These are phyloP conservation scores for Ammopiptanthus mongolicus DNA, from an alignment of 306 rosid genomes.

Conservation along the genomic window DNA sequence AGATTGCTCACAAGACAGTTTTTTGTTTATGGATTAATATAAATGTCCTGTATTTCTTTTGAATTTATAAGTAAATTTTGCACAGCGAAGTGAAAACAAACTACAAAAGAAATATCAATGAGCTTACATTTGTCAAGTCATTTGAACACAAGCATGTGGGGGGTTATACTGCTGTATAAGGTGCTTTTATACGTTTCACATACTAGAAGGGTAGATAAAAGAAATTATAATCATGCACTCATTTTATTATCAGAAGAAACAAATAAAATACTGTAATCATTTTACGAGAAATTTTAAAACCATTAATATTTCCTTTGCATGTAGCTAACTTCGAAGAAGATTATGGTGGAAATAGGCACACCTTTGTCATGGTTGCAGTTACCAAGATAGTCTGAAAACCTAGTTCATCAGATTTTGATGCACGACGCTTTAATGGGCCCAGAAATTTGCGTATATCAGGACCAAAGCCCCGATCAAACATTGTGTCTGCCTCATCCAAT, in stretches of 20 bases:
- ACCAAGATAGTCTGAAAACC: slow-evolving; percentile 91
- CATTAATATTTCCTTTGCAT: not conserved
- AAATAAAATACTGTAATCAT: slow-evolving; percentile 5
- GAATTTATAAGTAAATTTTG: not conserved
- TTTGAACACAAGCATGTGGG: not conserved
- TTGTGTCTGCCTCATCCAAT: slow-evolving; percentile 96
- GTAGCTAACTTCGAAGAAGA: slow-evolving; percentile 12
- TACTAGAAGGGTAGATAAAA: not conserved
- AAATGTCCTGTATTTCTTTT: not conserved
- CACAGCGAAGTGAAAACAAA: not conserved
- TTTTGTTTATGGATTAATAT: not conserved
- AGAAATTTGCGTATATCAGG: slow-evolving; percentile 92
- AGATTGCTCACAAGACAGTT: not conserved
- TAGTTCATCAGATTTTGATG: slow-evolving; percentile 56
- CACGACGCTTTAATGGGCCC: slow-evolving; percentile 66
- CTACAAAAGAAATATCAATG: not conserved
- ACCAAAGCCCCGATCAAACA: slow-evolving; percentile 98
- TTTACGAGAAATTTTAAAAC: not conserved
- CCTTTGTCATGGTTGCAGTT: slow-evolving; percentile 94
- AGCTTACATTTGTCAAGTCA: not conserved
- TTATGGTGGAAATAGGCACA: slow-evolving; percentile 24
- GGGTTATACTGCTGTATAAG: not conserved
- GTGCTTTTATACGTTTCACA: not conserved
- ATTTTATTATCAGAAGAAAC: not conserved
- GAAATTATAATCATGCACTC: not conserved